phyloP scores from a whole-genome alignment of 73 alveolate species.

The Paramecium caudatum region DNA sequence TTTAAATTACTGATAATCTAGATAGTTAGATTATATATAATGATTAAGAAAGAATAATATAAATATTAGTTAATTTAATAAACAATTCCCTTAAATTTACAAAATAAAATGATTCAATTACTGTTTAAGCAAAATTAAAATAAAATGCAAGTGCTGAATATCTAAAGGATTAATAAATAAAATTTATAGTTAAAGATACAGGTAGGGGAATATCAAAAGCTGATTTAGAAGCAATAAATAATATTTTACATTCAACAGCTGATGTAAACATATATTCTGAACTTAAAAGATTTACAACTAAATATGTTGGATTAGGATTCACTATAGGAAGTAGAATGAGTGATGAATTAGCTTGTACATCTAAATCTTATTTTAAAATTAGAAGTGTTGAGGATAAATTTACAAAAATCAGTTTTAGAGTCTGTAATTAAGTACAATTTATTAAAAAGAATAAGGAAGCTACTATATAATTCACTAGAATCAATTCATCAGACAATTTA shows the following conservation, averaged over 20 bases:
- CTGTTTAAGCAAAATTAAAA: conserved; percentile 48
- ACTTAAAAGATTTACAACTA: conserved; percentile 23
- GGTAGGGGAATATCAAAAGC: conserved; percentile 66
- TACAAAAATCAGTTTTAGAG: conserved; percentile 16
- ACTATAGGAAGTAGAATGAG: conserved; percentile 45
- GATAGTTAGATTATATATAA: conserved; percentile 8
- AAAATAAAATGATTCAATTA: conserved; percentile 60
- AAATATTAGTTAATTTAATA: conserved; percentile 62
- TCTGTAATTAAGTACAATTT: background rate
- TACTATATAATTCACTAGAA: no score
- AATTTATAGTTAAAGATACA: conserved; percentile 64
- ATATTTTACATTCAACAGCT: background rate
- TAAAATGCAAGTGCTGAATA: background rate
- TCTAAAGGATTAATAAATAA: conserved; percentile 28
- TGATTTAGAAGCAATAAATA: conserved; percentile 21
- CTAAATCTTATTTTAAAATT: conserved; percentile 15
- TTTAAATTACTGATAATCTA: conserved; percentile 8
- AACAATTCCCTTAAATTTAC: conserved; percentile 76
- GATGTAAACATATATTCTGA: background rate
- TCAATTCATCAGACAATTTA: no score
- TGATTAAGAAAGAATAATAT: conserved; percentile 67
- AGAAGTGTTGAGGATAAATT: conserved; percentile 15
- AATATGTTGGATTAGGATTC: conserved; percentile 65
- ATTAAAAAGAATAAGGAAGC: no score
- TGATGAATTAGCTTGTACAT: conserved; percentile 22